Percentiles rank a stretch among this genome's conserved stretches.
Evolutionary conservation across 352 stramenopile species (phyloP).

Genomic region (Pythium rishiriense): DNA sequence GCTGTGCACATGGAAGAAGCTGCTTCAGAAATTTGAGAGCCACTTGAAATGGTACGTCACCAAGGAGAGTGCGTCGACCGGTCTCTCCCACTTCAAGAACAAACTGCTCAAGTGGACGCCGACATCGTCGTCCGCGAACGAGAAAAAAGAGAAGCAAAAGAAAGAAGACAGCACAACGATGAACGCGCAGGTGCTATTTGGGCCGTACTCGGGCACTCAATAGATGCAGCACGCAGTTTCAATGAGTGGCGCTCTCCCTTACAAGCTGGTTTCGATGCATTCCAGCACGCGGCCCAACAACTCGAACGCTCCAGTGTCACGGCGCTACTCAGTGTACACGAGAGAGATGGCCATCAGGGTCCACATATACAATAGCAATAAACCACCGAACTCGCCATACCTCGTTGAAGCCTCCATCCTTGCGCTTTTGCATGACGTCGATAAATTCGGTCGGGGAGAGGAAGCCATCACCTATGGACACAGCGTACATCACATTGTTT

Average conservation of each 20-base stretch:
- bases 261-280: constrained; percentile 61
- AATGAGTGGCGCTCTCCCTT: neutral
- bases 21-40: constrained; percentile 82
- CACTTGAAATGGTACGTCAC: constrained; percentile 84
- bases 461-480: constrained; percentile 57
- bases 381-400: constrained; percentile 30
- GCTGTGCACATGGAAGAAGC: constrained; percentile 79
- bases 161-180: constrained; percentile 59
- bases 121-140: constrained; percentile 24
- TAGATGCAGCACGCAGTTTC: neutral
- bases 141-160: constrained; percentile 69
- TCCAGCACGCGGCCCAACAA: constrained; percentile 62
- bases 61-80: constrained; percentile 78
- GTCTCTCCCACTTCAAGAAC: constrained; percentile 86
- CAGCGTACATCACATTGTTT: neutral
- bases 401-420: constrained; percentile 80
- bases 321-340: constrained; percentile 39
- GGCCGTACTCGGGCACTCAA: constrained; percentile 57
- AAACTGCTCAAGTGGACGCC: constrained; percentile 82
- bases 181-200: constrained; percentile 78
- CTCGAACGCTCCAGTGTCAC: constrained; percentile 75
- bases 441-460: constrained; percentile 85
- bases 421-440: constrained; percentile 85
- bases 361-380: neutral
- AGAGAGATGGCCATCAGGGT: neutral